Conservation (phyloP, 1,284 basidiomycete species). For the Cystobasidium pallidum region DNA sequence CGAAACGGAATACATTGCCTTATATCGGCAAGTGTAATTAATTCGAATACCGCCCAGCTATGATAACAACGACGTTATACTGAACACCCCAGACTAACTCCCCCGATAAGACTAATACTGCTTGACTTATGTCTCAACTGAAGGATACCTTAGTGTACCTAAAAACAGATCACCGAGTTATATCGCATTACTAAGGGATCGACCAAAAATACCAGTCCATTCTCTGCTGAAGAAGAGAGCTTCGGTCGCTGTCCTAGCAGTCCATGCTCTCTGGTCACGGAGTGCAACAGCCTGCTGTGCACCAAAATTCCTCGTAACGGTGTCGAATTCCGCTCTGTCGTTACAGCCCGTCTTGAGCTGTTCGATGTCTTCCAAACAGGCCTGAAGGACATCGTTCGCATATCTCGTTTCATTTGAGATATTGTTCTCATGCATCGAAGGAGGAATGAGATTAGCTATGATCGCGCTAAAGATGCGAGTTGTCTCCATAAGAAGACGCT, state of each 20-base stretch:
- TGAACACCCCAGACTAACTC: background rate
- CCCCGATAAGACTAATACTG: no score
- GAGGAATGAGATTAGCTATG: conserved; percentile 41
- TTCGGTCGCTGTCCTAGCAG: conserved; percentile 79
- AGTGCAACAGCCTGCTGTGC: conserved; percentile 92
- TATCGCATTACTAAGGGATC: conserved; percentile 4
- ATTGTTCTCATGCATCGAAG: conserved; percentile 63
- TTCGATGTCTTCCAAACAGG: conserved; percentile 81
- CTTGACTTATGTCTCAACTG: no score
- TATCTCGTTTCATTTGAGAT: conserved; percentile 66
- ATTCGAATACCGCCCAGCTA: background rate
- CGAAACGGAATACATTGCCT: no score
- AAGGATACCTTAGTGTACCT: background rate
- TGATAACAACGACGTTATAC: background rate
- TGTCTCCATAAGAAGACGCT: conserved; percentile 83
- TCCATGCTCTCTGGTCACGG: conserved; percentile 90
- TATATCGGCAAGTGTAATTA: background rate
- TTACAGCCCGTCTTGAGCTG: conserved; percentile 79
- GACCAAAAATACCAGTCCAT: conserved; percentile 39
- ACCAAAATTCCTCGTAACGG: conserved; percentile 86
- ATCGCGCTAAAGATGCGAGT: conserved; percentile 70
- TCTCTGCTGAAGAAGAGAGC: conserved; percentile 74
- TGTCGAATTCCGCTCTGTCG: conserved; percentile 78
- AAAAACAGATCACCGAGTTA: no score
- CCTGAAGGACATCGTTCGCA: conserved; percentile 52